Conservation (phyloP, 768 basidiomycete genomes). For the Pulveroboletus sp. region DNA sequence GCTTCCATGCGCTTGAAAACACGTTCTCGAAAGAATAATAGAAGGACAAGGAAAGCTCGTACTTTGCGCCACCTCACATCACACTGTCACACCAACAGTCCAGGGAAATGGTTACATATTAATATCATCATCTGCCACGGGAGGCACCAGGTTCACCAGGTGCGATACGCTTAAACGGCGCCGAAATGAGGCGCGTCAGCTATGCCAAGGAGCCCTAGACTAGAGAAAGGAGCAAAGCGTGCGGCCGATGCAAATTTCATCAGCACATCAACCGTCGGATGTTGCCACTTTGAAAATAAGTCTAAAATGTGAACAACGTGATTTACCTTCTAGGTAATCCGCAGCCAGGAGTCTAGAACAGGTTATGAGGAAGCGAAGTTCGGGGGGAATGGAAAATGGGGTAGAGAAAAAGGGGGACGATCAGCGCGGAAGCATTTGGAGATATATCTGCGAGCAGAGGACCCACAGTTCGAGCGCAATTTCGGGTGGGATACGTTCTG, state of each 20-base stretch:
- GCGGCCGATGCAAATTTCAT: constrained; percentile 4
- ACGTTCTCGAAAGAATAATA: constrained; percentile 4
- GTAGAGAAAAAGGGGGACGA: constrained; percentile 7
- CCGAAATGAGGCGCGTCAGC: background rate
- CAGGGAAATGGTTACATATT: background rate
- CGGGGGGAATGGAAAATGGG: background rate
- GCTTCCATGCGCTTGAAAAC: background rate
- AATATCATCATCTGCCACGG: constrained; percentile 1
- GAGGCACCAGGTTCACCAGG: constrained; percentile 1
- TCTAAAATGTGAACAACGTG: background rate
- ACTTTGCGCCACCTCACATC: constrained; percentile 16
- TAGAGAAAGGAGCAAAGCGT: constrained; percentile 17
- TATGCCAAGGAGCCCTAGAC: background rate
- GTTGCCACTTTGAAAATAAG: constrained; percentile 16
- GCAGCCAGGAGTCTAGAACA: constrained; percentile 51
- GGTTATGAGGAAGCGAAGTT: background rate
- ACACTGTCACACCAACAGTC: background rate
- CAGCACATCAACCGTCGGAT: constrained; percentile 3
- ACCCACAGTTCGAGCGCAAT: constrained; percentile 86
- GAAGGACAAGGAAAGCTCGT: constrained; percentile 1
- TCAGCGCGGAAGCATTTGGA: constrained; percentile 9
- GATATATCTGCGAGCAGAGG: background rate
- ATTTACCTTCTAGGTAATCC: constrained; percentile 60
- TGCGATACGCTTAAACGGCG: background rate
- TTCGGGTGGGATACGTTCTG: constrained; percentile 81